Evolutionary conservation across 106 monocot genomes (phyloP).

Genomic region (Dioscorea dumetorum): DNA sequence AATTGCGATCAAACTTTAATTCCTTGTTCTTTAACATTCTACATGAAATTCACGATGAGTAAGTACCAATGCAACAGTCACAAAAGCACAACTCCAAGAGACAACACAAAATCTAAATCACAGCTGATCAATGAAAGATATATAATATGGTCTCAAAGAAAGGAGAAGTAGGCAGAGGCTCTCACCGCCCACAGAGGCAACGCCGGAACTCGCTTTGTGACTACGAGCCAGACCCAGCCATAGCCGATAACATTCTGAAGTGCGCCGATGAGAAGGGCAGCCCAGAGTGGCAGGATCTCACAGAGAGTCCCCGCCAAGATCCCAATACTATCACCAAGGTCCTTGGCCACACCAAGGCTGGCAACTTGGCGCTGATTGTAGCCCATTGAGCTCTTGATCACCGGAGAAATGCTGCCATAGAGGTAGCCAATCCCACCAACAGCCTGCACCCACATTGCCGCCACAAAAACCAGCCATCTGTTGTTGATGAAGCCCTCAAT

Average conservation of each 20-base stretch:
- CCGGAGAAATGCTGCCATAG: constrained; percentile 78
- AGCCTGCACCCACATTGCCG: constrained; percentile 73
- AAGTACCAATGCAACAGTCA: too few species aligned
- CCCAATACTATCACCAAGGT: constrained; percentile 72
- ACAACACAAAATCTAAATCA: too few species aligned
- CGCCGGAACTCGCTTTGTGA: constrained; percentile 29
- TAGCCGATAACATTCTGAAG: constrained; percentile 78
- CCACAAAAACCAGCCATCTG: constrained; percentile 85
- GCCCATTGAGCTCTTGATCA: constrained; percentile 54
- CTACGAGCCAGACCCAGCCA: constrained; percentile 73
- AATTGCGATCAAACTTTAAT: too few species aligned
- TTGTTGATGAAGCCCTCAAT: constrained; percentile 40
- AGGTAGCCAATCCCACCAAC: constrained; percentile 66
- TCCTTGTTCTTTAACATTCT: too few species aligned
- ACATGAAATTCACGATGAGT: too few species aligned
- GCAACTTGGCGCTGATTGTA: constrained; percentile 86
- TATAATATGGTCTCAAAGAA: background rate
- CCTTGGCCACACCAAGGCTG: constrained; percentile 65
- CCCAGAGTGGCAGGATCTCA: constrained; percentile 63
- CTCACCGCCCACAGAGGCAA: constrained; percentile 77
- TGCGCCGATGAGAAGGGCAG: constrained; percentile 52
- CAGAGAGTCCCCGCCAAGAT: constrained; percentile 63
- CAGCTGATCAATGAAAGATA: too few species aligned
- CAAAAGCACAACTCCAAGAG: too few species aligned
- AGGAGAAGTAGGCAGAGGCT: constrained; percentile 6